Evolutionary conservation across 1,284 basidiomycete species (phyloP).

Genomic region (Trametes hirsuta): DNA sequence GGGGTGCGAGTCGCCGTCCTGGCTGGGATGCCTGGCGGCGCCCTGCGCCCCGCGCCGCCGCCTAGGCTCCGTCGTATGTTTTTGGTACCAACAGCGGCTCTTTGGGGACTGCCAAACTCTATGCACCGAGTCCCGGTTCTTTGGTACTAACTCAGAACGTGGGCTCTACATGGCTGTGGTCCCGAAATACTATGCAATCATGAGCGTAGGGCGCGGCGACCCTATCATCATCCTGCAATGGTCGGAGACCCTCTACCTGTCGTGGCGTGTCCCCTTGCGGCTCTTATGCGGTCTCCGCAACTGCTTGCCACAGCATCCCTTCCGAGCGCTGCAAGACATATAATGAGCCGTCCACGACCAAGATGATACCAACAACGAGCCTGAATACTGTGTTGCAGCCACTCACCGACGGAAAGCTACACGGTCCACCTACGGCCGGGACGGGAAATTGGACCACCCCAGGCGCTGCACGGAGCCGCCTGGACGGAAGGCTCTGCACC

Average conservation of each 20-base stretch:
- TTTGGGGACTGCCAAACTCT: background rate
- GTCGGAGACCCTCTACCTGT: background rate
- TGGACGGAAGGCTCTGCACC: constrained; percentile 6
- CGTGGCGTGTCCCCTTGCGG: background rate
- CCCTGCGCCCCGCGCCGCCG: background rate
- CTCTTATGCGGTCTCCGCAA: background rate
- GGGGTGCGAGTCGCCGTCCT: constrained; percentile 11
- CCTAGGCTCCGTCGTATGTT: constrained; percentile 6
- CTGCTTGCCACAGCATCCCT: background rate
- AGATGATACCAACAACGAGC: too few relatives aligned
- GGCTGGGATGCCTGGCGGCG: constrained; percentile 11
- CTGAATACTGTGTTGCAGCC: too few relatives aligned
- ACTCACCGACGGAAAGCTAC: too few relatives aligned
- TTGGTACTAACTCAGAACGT: constrained; percentile 5
- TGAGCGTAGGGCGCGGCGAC: background rate
- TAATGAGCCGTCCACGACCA: too few relatives aligned
- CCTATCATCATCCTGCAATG: background rate
- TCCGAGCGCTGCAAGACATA: too few relatives aligned
- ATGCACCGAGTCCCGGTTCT: background rate
- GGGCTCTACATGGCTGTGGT: background rate
- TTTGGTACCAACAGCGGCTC: constrained; percentile 12
- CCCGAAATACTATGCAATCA: constrained; percentile 13
- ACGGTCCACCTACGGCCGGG: background rate
- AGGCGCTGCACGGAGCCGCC: constrained; percentile 5
- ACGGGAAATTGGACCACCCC: background rate